Evolutionary conservation across 1,139 yeast genomes (phyloP).

Genomic region (Taphrina communis): DNA sequence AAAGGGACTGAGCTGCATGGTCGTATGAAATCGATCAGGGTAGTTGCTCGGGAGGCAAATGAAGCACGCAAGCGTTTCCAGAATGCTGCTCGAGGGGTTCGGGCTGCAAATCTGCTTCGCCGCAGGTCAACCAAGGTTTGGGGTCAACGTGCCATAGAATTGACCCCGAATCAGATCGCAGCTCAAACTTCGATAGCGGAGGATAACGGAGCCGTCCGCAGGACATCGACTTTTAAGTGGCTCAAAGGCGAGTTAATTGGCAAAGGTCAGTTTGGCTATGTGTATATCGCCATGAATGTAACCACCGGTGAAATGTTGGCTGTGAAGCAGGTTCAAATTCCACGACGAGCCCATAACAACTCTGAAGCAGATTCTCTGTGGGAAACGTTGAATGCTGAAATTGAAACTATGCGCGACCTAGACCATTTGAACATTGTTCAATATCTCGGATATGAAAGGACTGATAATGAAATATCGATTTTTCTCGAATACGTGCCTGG

Average conservation of each 20-base stretch:
- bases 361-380: slow-evolving; percentile 71
- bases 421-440: slow-evolving; percentile 95
- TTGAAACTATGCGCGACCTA: slow-evolving; percentile 89
- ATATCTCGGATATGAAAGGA: slow-evolving; percentile 58
- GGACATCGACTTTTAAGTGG: slow-evolving; percentile 71
- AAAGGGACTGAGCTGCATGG: not conserved
- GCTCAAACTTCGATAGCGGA: not conserved
- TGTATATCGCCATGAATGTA: slow-evolving; percentile 86
- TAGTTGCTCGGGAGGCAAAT: slow-evolving; percentile 90
- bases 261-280: slow-evolving; percentile 96
- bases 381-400: slow-evolving; percentile 71
- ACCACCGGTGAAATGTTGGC: slow-evolving; percentile 99
- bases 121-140: slow-evolving; percentile 87
- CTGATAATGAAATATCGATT: slow-evolving; percentile 41
- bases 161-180: slow-evolving; percentile 66
- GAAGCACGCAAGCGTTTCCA: slow-evolving; percentile 59
- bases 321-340: slow-evolving; percentile 88
- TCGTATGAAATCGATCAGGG: slow-evolving; percentile 80
- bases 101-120: slow-evolving; percentile 42
- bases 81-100: slow-evolving; percentile 48
- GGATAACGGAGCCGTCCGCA: slow-evolving; percentile 15
- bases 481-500: slow-evolving; percentile 93
- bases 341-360: slow-evolving; percentile 55
- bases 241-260: slow-evolving; percentile 97
- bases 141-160: slow-evolving; percentile 94